Conservation (phyloP, 805 yeast genomes). For the Metschnikowia lunata region DNA sequence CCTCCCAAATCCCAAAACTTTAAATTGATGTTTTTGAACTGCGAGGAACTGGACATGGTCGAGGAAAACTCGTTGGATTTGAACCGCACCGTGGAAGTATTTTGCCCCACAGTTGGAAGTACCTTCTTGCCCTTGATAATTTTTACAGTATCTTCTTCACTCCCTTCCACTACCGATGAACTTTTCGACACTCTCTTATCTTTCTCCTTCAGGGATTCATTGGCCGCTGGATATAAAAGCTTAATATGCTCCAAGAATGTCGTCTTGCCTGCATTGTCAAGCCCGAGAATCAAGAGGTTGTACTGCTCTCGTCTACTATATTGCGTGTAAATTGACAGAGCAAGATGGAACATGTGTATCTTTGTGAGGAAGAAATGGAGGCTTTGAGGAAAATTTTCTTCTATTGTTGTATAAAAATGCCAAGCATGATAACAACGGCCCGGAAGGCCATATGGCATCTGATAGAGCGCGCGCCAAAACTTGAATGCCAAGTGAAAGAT, state of each 20-base stretch:
- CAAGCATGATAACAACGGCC: too few species aligned
- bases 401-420: too few species aligned
- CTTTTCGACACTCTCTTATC: slow-evolving; percentile 11
- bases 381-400: too few species aligned
- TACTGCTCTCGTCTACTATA: slow-evolving; percentile 44
- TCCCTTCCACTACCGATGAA: slow-evolving; percentile 13
- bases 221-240: slow-evolving; percentile 32
- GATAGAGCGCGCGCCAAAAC: too few species aligned
- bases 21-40: slow-evolving; percentile 45
- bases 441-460: too few species aligned
- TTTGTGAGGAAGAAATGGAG: background rate
- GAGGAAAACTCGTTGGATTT: slow-evolving; percentile 28
- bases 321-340: slow-evolving; percentile 41
- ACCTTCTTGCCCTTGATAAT: slow-evolving; percentile 51
- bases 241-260: slow-evolving; percentile 38
- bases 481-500: too few species aligned
- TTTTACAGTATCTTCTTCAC: slow-evolving; percentile 19
- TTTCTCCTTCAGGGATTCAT: slow-evolving; percentile 16
- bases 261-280: slow-evolving; percentile 96
- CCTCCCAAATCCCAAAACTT: slow-evolving; percentile 98
- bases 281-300: slow-evolving; percentile 67
- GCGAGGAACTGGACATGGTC: slow-evolving; percentile 30
- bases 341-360: slow-evolving; percentile 38
- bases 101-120: slow-evolving; percentile 94
- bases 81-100: slow-evolving; percentile 46